Conservation (phyloP, 169 alveolate genomes). For the Amoebophrya sp. region DNA sequence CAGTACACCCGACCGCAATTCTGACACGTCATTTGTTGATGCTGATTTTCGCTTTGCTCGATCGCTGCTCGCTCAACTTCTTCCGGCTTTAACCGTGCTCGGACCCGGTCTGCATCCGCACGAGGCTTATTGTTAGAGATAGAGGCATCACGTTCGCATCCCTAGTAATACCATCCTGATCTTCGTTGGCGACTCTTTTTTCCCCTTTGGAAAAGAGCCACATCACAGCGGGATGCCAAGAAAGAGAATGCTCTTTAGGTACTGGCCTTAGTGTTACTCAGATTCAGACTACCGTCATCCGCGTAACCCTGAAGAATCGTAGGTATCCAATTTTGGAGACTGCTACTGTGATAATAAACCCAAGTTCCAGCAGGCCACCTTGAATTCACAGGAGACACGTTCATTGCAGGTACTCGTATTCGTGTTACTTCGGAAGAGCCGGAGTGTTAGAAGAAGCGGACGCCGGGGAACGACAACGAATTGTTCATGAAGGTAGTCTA, state of each 20-base stretch:
- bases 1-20: not conserved
- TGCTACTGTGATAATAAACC: not conserved
- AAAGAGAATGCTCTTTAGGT: too few relatives aligned
- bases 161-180: too few relatives aligned
- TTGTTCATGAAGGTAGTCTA: too few relatives aligned
- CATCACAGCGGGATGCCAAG: too few relatives aligned
- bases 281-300: not conserved
- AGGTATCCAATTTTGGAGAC: not conserved
- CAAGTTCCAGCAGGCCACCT: not conserved
- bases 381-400: not conserved
- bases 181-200: too few relatives aligned
- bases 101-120: not conserved
- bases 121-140: not conserved
- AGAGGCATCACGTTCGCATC: too few relatives aligned
- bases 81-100: not conserved
- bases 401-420: not conserved
- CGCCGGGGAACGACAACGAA: too few relatives aligned
- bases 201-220: too few relatives aligned
- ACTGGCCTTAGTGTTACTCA: too few relatives aligned
- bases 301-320: not conserved
- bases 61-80: not conserved
- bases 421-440: not conserved
- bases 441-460: too few relatives aligned
- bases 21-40: not conserved
- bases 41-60: not conserved